phyloP scores from a whole-genome alignment of 1,139 yeast species.

The Wickerhamiella pararugosa region DNA sequence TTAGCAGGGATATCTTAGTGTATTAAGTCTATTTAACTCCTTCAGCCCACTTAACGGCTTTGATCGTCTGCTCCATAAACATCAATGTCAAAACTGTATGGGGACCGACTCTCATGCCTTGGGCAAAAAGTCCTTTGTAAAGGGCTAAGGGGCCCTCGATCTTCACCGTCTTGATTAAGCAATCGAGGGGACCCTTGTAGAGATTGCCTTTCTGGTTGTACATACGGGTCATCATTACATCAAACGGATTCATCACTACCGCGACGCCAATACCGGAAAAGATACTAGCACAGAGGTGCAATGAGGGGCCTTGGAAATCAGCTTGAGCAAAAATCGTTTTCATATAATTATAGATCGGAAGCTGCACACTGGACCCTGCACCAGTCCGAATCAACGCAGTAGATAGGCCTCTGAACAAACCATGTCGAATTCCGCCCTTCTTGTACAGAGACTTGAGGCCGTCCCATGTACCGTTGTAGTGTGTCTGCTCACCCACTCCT shows the following conservation, averaged over 20 bases:
- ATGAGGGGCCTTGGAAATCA: slow-evolving; percentile 46
- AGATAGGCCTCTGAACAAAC: slow-evolving; percentile 80
- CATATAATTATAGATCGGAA: slow-evolving; percentile 78
- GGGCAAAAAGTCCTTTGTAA: slow-evolving; percentile 92
- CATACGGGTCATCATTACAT: slow-evolving; percentile 83
- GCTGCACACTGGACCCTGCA: slow-evolving; percentile 87
- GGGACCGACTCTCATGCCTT: slow-evolving; percentile 81
- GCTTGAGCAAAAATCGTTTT: slow-evolving; percentile 42
- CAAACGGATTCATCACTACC: slow-evolving; percentile 94
- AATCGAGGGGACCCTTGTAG: slow-evolving; percentile 78
- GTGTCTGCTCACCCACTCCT: slow-evolving; percentile 83
- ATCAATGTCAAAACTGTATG: slow-evolving; percentile 83
- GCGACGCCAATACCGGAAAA: slow-evolving; percentile 86
- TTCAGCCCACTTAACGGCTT: slow-evolving; percentile 29
- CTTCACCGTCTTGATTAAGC: slow-evolving; percentile 64
- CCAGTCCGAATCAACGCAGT: slow-evolving; percentile 93
- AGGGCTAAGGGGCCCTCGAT: slow-evolving; percentile 79
- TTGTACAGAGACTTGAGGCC: slow-evolving; percentile 50
- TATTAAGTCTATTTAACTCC: slow-evolving; percentile 18
- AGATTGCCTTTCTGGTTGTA: slow-evolving; percentile 86
- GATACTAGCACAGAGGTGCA: slow-evolving; percentile 65
- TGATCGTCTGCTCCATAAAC: slow-evolving; percentile 92
- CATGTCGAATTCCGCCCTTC: slow-evolving; percentile 52
- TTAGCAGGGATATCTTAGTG: no score
- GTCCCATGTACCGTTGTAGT: slow-evolving; percentile 51